Evolutionary conservation across 345 rosid genomes (phyloP).

Genomic region (Conringia planisiliqua): DNA sequence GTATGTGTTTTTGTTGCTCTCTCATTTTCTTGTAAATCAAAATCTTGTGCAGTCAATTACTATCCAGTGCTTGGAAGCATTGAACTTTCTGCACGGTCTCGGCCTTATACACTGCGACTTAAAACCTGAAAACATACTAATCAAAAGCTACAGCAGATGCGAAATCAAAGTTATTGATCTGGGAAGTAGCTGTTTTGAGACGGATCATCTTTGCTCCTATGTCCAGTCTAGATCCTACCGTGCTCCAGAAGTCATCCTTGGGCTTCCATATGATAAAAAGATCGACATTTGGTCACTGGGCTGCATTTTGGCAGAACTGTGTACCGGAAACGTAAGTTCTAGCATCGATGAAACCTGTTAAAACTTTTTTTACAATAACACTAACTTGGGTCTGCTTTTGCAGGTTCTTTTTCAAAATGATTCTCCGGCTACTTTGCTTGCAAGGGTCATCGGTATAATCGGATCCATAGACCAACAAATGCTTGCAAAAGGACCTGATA

Average conservation of each 20-base stretch:
- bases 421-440: constrained; percentile 90
- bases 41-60: constrained; percentile 77
- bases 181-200: constrained; percentile 98
- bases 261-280: constrained; percentile 93
- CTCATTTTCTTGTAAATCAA: constrained; percentile 26
- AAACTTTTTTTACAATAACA: background rate
- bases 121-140: constrained; percentile 91
- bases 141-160: constrained; percentile 95
- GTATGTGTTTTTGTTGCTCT: constrained; percentile 11
- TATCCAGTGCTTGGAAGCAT: constrained; percentile 92
- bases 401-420: constrained; percentile 98
- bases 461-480: constrained; percentile 69
- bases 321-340: constrained; percentile 91
- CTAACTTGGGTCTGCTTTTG: constrained; percentile 15
- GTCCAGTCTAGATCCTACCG: constrained; percentile 99
- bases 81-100: constrained; percentile 83
- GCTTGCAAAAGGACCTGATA: constrained; percentile 90
- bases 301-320: constrained; percentile 94
- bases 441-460: constrained; percentile 82
- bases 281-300: constrained; percentile 97
- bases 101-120: constrained; percentile 95
- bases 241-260: constrained; percentile 93
- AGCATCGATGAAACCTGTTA: constrained; percentile 5
- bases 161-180: constrained; percentile 98
- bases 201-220: constrained; percentile 94